Evolutionary conservation across 257 asterid species (phyloP).

Genomic region (Fraxinus excelsior): DNA sequence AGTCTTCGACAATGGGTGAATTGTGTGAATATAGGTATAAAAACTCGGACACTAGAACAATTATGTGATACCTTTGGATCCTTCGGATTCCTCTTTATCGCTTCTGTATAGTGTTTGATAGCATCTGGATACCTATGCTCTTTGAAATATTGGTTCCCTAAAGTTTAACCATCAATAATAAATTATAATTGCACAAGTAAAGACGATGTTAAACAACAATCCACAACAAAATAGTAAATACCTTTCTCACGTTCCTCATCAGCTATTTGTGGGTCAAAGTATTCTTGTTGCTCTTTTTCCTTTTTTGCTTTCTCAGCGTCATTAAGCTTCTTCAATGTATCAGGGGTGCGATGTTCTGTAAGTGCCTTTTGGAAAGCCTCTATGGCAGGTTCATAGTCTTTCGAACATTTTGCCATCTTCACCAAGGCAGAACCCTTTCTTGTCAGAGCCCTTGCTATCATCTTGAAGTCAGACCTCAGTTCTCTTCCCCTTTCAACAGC

Average conservation of each 20-base stretch:
- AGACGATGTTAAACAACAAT: neutral
- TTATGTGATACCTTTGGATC: conserved; percentile 60
- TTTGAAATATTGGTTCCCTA: conserved; percentile 80
- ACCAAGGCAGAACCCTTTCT: conserved; percentile 89
- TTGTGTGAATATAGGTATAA: neutral
- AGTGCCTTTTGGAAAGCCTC: conserved; percentile 91
- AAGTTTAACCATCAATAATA: neutral
- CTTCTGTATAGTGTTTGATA: conserved; percentile 74
- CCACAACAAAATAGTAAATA: conserved; percentile 15
- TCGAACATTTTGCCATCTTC: conserved; percentile 74
- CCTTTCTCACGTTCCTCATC: conserved; percentile 99
- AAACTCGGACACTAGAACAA: neutral
- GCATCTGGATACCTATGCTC: conserved; percentile 96
- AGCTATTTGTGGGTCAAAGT: conserved; percentile 77
- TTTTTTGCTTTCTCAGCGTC: conserved; percentile 96
- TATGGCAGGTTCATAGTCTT: conserved; percentile 80
- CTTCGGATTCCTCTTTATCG: conserved; percentile 77
- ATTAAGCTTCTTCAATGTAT: conserved; percentile 81
- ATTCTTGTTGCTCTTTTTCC: conserved; percentile 87
- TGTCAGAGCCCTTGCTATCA: conserved; percentile 90
- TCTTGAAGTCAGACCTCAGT: conserved; percentile 81
- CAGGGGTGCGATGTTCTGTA: conserved; percentile 94
- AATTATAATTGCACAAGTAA: neutral
- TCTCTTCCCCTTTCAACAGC: conserved; percentile 97
- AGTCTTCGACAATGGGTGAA: neutral